Evolutionary conservation across 1,139 yeast genomes (phyloP).

Genomic region (Spathaspora sp.): DNA sequence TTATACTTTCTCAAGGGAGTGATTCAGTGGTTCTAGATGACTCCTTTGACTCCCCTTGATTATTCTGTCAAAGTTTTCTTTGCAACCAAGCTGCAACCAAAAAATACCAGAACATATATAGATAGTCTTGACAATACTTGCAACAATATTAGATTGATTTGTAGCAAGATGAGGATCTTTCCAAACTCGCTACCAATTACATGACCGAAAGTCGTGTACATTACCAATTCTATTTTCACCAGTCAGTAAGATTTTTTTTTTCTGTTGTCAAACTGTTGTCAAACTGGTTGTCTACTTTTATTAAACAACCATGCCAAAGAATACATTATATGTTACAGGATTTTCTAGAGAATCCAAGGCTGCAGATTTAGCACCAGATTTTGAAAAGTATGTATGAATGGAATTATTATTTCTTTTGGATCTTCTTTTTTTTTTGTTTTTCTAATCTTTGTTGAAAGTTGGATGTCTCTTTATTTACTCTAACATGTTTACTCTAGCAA

Average conservation of each 20-base stretch:
- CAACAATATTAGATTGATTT: too few relatives aligned
- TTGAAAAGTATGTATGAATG: slow-evolving; percentile 57
- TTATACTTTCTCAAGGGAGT: background rate
- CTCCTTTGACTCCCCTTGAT: too few relatives aligned
- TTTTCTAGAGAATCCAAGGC: slow-evolving; percentile 61
- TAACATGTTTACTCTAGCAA: background rate
- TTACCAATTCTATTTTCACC: background rate
- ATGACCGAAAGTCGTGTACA: background rate
- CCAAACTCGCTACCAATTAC: background rate
- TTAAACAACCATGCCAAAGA: slow-evolving; percentile 43
- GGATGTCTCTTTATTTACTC: background rate
- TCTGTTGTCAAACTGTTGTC: background rate
- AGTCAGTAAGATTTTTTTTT: background rate
- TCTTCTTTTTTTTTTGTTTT: background rate
- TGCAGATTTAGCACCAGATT: slow-evolving; percentile 64
- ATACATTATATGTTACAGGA: slow-evolving; percentile 63
- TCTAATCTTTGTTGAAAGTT: slow-evolving; percentile 2
- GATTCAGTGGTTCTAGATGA: too few relatives aligned
- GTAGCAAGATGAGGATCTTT: too few relatives aligned
- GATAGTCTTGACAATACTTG: background rate
- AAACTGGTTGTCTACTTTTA: background rate
- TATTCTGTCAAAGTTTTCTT: too few relatives aligned
- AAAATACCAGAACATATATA: background rate
- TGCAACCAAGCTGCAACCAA: too few relatives aligned
- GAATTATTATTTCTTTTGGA: slow-evolving; percentile 5